Base-by-base conservation (phyloP, 208 protist genomes). In the Leishmania gerbilli region DNA sequence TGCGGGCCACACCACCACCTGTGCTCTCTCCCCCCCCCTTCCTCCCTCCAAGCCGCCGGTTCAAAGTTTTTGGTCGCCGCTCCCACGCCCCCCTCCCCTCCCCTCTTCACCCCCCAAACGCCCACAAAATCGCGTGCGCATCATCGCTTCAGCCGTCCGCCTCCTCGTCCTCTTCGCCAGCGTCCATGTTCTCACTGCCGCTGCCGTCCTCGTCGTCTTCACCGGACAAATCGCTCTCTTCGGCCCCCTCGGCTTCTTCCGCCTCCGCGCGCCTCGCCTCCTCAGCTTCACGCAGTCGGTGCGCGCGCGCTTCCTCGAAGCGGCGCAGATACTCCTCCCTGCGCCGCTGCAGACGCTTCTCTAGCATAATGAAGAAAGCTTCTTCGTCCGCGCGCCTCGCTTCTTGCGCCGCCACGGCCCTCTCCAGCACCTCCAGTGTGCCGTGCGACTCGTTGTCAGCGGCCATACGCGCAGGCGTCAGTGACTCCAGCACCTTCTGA, bases 241-340 rank as follows among this genome's bases (percentile, higher is more conserved):
- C 65, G 62, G 67, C 83, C 19, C 81, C 72, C 64, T 84, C 85
- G 42, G 27, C 62, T 55, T 80, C 77, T 60, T 84, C 81, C 13
- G 60, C 45, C 83, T 60, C 74, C 4, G 74, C 74, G 31, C 74
- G 74, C 45, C 27, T 31, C 34, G 74, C 83, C 19, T 88, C 90
- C 42, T 91, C 87, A 17, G 81, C 85, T 51, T 80, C 84, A 27
- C 77, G 86, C 47, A 71, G 84, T 55, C 83, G 89, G 71, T 85
- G 84, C 27, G 88, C 88, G 3, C 87, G 60, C 37, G 77, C 89
- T 34, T 83, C 84, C 34, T 80, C 84, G 15, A 76, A 83, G 21
- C 85, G 88, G n/a, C 68, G 87, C 75, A 87, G 81, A 4, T 93
- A 90, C 3, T 80, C 53, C 77, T 71, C 78, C 74, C 94, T 88